Base-by-base conservation (phyloP, 225 moss, liverwort and hornwort genomes). In the Pleurozium schreberi region DNA sequence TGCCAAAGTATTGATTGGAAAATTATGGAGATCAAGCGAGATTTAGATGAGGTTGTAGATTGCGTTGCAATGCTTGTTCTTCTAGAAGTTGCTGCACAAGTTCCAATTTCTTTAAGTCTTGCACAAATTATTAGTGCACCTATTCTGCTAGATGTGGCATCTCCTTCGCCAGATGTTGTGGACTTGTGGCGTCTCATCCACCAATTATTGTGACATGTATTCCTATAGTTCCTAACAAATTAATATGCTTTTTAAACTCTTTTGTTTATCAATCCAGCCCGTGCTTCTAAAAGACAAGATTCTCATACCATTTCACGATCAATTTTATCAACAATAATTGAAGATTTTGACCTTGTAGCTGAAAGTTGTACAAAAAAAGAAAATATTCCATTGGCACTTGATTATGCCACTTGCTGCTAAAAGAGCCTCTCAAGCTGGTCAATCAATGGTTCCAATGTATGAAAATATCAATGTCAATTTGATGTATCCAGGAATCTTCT, bases 31-130 rank as follows among this genome's bases (percentile, higher is more conserved):
- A 15, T 70, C 0, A 5, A 42, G 0, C 8, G 0, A 70, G 26
- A 70, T 15, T 70, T 0, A 15, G 8, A 70, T 70, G 0, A 70
- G 7, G 8, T 42, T 70, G 3, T 42, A 4, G 25, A 40, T 26
- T 2, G 8, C 0, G 2, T 42, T 69, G 42, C 4, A 40, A 4
- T 8, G 23, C 2, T 67, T 36, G 16, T 33, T 63, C 34, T 8
- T 4, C 38, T 1, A n/a, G 3, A 11, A 69, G 42, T 2, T 14
- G 2, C 8, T 69, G 6, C 4, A 8, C 8, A 0, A 42, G 12
- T 1, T 69, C 8, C 12, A 14, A 7, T 42, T 69, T 2, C 1
- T 69, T 69, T 8, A 33, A 63, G 63, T 31, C 4, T 1, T 0
- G 13, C 4, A 69, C 69, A 23, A 25, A 69, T 4, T 25, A 25